Conservation (phyloP, 345 rosid genomes). For the Salix suchowensis region DNA sequence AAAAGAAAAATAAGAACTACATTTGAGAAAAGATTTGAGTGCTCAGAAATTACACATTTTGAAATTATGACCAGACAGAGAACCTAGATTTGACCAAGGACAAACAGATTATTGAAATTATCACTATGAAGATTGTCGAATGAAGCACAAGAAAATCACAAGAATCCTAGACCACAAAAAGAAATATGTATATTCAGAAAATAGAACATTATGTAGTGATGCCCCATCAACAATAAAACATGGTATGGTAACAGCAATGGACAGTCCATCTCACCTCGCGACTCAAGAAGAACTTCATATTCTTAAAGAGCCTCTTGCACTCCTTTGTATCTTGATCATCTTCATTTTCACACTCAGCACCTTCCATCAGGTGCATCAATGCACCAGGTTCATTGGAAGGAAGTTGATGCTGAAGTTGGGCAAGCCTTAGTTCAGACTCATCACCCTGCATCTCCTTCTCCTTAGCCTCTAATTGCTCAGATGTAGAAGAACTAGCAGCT, state of each 20-base stretch:
- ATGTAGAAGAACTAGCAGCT: constrained; percentile 36
- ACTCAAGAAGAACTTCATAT: constrained; percentile 75
- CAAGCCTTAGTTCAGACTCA: constrained; percentile 83
- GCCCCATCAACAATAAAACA: neutral
- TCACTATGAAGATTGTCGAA: too few species aligned
- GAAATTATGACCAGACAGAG: too few species aligned
- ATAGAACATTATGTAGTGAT: too few species aligned
- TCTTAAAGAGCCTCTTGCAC: constrained; percentile 68
- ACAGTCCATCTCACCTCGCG: constrained; percentile 67
- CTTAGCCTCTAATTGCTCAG: constrained; percentile 35
- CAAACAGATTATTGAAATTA: too few species aligned
- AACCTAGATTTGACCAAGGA: too few species aligned
- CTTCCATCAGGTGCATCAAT: constrained; percentile 77
- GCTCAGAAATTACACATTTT: neutral
- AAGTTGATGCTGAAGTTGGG: constrained; percentile 95
- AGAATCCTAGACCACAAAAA: too few species aligned
- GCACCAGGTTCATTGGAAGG: constrained; percentile 93
- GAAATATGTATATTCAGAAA: too few species aligned
- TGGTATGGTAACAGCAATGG: neutral
- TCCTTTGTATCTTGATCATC: constrained; percentile 86
- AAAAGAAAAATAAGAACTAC: neutral
- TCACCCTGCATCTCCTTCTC: constrained; percentile 25
- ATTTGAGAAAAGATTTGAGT: too few species aligned
- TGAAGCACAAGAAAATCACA: too few species aligned
- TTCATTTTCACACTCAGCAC: constrained; percentile 55